A percentile compares a stretch with the other conserved stretches of the same genome.
Evolutionary conservation across 1,284 basidiomycete genomes (phyloP).

Genomic region (Paramarasmius palmivorus): DNA sequence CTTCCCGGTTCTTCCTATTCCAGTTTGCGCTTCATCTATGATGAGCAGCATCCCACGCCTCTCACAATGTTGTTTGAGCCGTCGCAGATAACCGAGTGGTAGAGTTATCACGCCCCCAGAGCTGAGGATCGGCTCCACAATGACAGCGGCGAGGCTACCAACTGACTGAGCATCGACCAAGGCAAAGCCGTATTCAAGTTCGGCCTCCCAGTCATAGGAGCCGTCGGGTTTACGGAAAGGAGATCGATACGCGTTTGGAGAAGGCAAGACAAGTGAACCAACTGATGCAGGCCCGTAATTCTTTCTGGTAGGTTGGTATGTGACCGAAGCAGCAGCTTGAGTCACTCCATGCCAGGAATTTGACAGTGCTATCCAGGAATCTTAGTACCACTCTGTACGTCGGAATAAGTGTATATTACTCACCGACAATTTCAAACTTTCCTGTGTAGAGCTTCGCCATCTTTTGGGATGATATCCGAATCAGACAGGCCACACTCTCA

Average conservation of each 20-base stretch:
- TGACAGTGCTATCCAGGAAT: constrained; percentile 14
- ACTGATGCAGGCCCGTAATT: constrained; percentile 21
- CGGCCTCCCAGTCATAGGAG: constrained; percentile 22
- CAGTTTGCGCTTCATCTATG: constrained; percentile 22
- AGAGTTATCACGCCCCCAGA: constrained; percentile 22
- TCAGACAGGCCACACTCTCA: neutral
- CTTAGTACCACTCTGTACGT: neutral
- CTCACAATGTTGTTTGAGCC: constrained; percentile 22
- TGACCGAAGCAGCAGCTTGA: constrained; percentile 19
- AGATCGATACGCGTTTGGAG: constrained; percentile 23
- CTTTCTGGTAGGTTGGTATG: constrained; percentile 21
- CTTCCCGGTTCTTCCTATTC: constrained; percentile 22
- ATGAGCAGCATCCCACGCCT: constrained; percentile 19
- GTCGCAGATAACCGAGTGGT: constrained; percentile 20
- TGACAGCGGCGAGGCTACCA: constrained; percentile 22
- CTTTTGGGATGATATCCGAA: constrained; percentile 10
- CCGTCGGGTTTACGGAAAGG: constrained; percentile 22
- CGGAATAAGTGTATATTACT: neutral
- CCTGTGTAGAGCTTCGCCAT: constrained; percentile 24
- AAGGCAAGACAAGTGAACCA: constrained; percentile 20
- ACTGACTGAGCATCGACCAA: constrained; percentile 20
- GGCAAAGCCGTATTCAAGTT: constrained; percentile 22
- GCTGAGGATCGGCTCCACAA: constrained; percentile 23
- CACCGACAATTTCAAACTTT: constrained; percentile 24
- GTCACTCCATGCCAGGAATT: constrained; percentile 25